These are phyloP conservation scores for Lithospermum erythrorhizon DNA, from an alignment of 257 asterid species.

Conservation along the genomic window DNA sequence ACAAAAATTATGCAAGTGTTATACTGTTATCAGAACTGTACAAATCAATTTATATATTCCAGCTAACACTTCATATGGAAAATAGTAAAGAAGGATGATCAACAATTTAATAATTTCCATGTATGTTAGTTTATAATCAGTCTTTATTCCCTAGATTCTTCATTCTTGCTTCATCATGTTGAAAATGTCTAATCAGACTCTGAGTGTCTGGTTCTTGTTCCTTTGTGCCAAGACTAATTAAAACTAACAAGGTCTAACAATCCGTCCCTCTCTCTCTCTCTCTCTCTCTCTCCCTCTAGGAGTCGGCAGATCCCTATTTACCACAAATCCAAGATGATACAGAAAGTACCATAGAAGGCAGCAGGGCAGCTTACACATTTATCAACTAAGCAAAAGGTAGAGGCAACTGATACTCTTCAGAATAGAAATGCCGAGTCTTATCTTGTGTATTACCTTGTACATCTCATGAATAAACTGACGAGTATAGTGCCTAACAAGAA, in stretches of 20 bases:
- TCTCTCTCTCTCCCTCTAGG: not conserved
- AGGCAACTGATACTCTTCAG: not conserved
- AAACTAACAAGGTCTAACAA: not conserved
- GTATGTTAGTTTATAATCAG: no score
- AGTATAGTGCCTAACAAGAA: constrained; percentile 71
- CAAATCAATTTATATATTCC: not conserved
- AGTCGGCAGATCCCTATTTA: not conserved
- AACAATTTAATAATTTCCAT: no score
- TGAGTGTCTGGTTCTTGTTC: not conserved
- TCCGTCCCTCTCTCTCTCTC: not conserved
- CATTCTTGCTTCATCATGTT: not conserved
- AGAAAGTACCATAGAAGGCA: not conserved
- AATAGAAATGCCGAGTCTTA: not conserved
- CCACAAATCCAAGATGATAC: not conserved
- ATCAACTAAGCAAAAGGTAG: not conserved
- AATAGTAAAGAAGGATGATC: no score
- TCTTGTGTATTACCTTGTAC: constrained; percentile 62
- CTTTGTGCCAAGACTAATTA: not conserved
- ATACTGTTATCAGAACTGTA: no score
- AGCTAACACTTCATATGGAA: not conserved
- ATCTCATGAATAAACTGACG: constrained; percentile 88
- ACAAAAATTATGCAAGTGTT: not conserved
- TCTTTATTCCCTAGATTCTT: no score
- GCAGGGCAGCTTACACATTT: no score
- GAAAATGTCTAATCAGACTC: not conserved